Percentiles rank a stretch among this genome's conserved stretches.
phyloP scores from a whole-genome alignment of 108 stramenopile genomes.

The Asterionellopsis glacialis region DNA sequence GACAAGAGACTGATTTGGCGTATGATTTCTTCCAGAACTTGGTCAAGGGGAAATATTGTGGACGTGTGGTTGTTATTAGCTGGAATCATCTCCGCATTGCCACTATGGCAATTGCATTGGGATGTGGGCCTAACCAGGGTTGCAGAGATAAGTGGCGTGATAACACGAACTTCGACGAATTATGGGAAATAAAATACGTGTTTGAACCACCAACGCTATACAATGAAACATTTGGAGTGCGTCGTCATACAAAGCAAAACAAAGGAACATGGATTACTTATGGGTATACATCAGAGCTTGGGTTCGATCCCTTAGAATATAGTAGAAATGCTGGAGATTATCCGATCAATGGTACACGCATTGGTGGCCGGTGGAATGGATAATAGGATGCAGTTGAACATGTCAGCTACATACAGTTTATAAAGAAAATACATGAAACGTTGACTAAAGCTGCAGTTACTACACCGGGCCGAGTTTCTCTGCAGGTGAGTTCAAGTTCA shows the following conservation, averaged over 20 bases:
- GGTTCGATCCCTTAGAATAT: constrained; percentile 45
- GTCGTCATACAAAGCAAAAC: not conserved
- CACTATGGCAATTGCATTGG: constrained; percentile 23
- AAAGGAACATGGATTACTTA: constrained; percentile 32
- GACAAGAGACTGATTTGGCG: constrained; percentile 3
- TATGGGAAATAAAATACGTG: constrained; percentile 57
- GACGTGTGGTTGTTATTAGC: constrained; percentile 22
- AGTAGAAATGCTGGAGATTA: constrained; percentile 34
- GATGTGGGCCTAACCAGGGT: constrained; percentile 25
- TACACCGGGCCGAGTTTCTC: not conserved
- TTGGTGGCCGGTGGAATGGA: not conserved
- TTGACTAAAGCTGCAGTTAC: not conserved
- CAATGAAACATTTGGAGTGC: not conserved
- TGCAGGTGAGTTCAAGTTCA: not conserved
- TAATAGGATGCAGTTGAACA: too few relatives aligned
- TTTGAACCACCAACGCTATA: constrained; percentile 12
- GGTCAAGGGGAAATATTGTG: constrained; percentile 24
- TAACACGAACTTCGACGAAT: constrained; percentile 31
- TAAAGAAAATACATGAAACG: too few relatives aligned
- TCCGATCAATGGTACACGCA: not conserved
- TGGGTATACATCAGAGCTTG: constrained; percentile 10
- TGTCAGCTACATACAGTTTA: too few relatives aligned
- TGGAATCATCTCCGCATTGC: constrained; percentile 40
- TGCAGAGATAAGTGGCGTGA: constrained; percentile 31
- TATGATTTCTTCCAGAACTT: constrained; percentile 17